Evolutionary conservation across 2,329 filamentous ascomycete species (phyloP).

Genomic region (Truncatella angustata): DNA sequence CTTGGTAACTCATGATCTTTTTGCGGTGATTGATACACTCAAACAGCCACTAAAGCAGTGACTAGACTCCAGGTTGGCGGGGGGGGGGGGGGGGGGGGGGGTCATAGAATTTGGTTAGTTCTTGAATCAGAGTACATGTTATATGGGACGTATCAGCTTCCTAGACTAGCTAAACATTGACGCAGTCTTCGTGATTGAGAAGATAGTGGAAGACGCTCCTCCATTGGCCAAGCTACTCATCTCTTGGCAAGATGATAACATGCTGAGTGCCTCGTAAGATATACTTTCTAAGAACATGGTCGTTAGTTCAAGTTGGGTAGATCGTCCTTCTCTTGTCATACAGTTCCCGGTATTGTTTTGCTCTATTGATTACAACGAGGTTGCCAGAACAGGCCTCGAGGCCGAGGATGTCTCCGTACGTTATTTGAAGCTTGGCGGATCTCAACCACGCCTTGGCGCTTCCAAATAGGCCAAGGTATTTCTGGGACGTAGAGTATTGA

Average conservation of each 20-base stretch:
- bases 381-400: conserved; percentile 12
- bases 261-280: conserved; percentile 10
- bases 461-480: conserved; percentile 10
- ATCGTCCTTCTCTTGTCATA: conserved; percentile 9
- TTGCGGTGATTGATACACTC: conserved; percentile 4
- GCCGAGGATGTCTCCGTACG: conserved; percentile 13
- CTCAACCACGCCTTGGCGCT: conserved; percentile 6
- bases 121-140: neutral
- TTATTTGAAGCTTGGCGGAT: conserved; percentile 6
- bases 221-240: conserved; percentile 7
- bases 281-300: conserved; percentile 8
- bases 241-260: conserved; percentile 6
- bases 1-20: neutral
- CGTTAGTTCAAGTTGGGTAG: conserved; percentile 11
- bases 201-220: conserved; percentile 1
- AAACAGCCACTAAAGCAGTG: conserved; percentile 8
- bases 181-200: neutral
- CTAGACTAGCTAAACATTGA: conserved; percentile 6
- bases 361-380: conserved; percentile 12
- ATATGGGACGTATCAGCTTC: conserved; percentile 8
- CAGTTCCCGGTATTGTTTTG: conserved; percentile 10
- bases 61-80: conserved; percentile 9
- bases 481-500: too few relatives aligned
- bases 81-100: neutral
- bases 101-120: neutral